A percentile compares a stretch with the other conserved stretches of the same genome.
Conservation (phyloP, 1,284 basidiomycete genomes). For the Athelia psychrophila region DNA sequence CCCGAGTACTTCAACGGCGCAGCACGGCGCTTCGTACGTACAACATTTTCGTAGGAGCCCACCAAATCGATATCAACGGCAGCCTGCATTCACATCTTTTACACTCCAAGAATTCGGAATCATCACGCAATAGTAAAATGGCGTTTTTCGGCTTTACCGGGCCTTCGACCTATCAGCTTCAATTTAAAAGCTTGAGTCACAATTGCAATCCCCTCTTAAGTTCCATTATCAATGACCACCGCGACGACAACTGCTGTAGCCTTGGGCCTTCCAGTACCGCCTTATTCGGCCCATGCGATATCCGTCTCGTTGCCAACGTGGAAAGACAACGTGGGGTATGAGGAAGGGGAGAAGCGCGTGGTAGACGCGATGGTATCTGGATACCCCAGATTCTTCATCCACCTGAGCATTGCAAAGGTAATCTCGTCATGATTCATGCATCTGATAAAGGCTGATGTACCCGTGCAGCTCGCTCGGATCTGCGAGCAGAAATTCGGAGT, state of each 20-base stretch:
- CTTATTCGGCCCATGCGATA: slow-evolving; percentile 84
- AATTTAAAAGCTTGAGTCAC: no score
- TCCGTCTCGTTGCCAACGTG: slow-evolving; percentile 97
- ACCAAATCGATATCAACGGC: no score
- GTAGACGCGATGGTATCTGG: slow-evolving; percentile 84
- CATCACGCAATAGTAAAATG: no score
- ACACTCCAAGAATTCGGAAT: no score
- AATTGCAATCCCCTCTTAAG: no score
- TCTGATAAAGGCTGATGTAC: neutral
- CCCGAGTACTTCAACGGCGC: no score
- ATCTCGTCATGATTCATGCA: slow-evolving; percentile 25
- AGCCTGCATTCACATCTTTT: no score
- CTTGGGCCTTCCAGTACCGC: slow-evolving; percentile 59
- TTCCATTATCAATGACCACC: neutral
- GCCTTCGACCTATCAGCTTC: no score
- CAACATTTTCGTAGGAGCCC: no score
- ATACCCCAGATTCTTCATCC: slow-evolving; percentile 98
- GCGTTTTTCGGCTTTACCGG: no score
- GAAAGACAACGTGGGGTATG: slow-evolving; percentile 92
- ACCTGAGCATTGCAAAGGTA: slow-evolving; percentile 86
- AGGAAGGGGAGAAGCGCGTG: slow-evolving; percentile 87
- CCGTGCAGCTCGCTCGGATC: slow-evolving; percentile 65
- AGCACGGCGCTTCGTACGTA: no score
- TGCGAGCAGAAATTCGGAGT: slow-evolving; percentile 79
- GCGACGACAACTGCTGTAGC: neutral